Base-by-base conservation (phyloP, 768 basidiomycete genomes). In the Xerocomus potaroensis region DNA sequence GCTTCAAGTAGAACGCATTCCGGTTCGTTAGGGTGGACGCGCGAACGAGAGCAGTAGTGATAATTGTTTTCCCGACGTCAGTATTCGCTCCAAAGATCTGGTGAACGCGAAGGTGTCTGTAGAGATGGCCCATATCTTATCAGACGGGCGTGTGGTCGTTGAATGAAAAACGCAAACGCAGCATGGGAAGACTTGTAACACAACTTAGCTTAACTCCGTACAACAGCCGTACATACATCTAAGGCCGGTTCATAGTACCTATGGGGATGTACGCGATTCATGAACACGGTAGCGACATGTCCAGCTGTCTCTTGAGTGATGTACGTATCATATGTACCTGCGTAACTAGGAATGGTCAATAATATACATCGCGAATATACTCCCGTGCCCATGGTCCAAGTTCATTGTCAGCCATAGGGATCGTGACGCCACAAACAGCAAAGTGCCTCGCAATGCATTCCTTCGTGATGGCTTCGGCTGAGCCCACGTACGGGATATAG, bases 61-160 rank as follows among this genome's bases (percentile, higher is more conserved):
- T 71, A 48, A 97, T 77, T 0, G 94, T 96, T 69, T 98, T 97
- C 22, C 95, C 95, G 41, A 97, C 93, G 66, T 92, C 84, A 2
- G 95, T 98, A 67, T 95, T 96, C 1, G 94, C 92, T 26, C 95
- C 95, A 60, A 96, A 95, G 49, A 97, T 72, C 63, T 95, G 91
- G 65, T 93, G 89, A 24, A 92, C 72, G 15, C 91, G 81, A 27
- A 97, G 76, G 61, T 93, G 77, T 58, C 80, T 83, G 73, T 87
- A 94, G 36, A 98, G 82, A 18, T 84, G 76, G 40, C 87, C 80
- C 91, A 93, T 92, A 18, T 53, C 54, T 49, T 48, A 48, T 30
- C 35, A 31, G 8, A 19, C 6, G 16, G 11, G 22, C n/a, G n/a
- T n/a, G n/a, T n/a, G n/a, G n/a, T n/a, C 22, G 39, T 22, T 8